Conservation (phyloP, 2,329 filamentous ascomycete species). For the Cadophora malorum region DNA sequence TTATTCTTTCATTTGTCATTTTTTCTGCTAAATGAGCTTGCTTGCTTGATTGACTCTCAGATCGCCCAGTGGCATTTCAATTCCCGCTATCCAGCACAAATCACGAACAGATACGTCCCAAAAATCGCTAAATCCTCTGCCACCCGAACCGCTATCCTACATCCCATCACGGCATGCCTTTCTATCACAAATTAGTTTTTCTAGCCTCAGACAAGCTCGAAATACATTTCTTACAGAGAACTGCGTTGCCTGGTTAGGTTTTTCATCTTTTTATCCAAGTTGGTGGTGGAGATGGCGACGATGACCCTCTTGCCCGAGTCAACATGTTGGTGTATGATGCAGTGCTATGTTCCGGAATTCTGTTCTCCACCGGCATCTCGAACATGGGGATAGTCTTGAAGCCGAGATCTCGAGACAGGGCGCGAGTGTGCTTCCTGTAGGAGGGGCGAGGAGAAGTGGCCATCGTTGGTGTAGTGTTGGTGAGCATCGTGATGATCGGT, state of each 20-base stretch:
- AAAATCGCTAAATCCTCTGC: neutral
- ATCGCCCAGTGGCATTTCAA: neutral
- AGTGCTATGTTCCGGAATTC: neutral
- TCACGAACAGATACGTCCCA: neutral
- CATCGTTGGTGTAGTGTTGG: neutral
- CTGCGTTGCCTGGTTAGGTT: neutral
- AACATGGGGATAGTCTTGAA: slow-evolving; percentile 15
- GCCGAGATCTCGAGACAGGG: slow-evolving; percentile 14
- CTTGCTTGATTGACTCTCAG: neutral
- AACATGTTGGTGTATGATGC: slow-evolving; percentile 13
- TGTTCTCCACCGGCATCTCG: slow-evolving; percentile 5
- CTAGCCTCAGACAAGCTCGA: neutral
- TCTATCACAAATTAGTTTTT: neutral
- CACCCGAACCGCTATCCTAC: neutral
- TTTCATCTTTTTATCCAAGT: neutral
- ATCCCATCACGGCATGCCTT: neutral
- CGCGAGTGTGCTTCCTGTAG: slow-evolving; percentile 17
- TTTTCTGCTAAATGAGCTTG: neutral
- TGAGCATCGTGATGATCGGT: neutral
- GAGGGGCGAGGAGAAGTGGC: slow-evolving; percentile 4
- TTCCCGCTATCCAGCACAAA: neutral
- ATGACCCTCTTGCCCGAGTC: slow-evolving; percentile 7
- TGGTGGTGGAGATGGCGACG: slow-evolving; percentile 4
- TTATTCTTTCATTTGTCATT: neutral
- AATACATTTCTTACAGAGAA: neutral